Evolutionary conservation across 164 flowering plant genomes (phyloP).

Genomic region (Nelumbo lutea): DNA sequence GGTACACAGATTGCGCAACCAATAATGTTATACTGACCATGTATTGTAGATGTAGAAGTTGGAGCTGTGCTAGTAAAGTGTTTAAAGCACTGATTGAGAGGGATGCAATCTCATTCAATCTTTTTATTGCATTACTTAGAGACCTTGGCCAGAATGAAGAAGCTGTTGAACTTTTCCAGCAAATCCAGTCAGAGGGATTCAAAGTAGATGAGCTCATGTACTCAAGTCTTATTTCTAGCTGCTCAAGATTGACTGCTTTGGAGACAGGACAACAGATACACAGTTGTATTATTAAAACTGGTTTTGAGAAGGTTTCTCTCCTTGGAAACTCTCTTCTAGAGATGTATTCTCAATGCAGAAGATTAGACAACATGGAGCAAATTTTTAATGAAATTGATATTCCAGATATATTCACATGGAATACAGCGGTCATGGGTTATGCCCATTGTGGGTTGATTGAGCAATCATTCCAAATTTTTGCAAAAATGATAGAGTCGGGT

Average conservation of each 20-base stretch:
- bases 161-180: constrained; percentile 12
- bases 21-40: constrained; percentile 25
- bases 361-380: constrained; percentile 18
- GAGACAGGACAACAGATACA: constrained; percentile 26
- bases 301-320: constrained; percentile 16
- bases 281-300: constrained; percentile 14
- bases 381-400: constrained; percentile 18
- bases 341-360: constrained; percentile 27
- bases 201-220: constrained; percentile 17
- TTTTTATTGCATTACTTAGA: constrained; percentile 11
- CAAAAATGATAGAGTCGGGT: constrained; percentile 20
- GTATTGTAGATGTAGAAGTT: constrained; percentile 23
- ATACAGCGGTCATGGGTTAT: constrained; percentile 22
- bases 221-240: constrained; percentile 22
- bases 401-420: constrained; percentile 28
- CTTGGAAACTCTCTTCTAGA: constrained; percentile 23
- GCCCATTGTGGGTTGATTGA: constrained; percentile 13
- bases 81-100: constrained; percentile 14
- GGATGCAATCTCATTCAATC: constrained; percentile 20
- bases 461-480: constrained; percentile 16
- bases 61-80: constrained; percentile 8
- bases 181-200: constrained; percentile 16
- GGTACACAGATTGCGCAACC: constrained; percentile 4
- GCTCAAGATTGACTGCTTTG: constrained; percentile 13
- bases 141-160: constrained; percentile 15